Conservation (phyloP, 148 eudicot genomes). For the Pharnaceum exiguum region DNA sequence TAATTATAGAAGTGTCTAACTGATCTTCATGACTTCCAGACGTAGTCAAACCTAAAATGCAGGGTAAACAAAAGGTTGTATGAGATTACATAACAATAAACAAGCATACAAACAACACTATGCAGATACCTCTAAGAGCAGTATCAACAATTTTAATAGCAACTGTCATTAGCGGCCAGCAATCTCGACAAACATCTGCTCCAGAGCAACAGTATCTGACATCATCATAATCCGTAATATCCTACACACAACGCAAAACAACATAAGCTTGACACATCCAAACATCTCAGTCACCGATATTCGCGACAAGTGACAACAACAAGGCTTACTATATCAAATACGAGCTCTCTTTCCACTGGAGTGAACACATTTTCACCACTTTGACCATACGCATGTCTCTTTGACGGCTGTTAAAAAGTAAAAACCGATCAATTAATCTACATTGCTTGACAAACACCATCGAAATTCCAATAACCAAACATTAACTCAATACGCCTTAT, state of each 20-base stretch:
- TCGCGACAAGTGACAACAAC: background rate
- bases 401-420: constrained; percentile 62
- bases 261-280: constrained; percentile 9
- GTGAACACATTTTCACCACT: constrained; percentile 66
- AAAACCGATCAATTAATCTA: constrained; percentile 1
- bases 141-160: constrained; percentile 88
- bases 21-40: too few relatives aligned
- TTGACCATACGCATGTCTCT: constrained; percentile 83
- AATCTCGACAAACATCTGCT: constrained; percentile 83
- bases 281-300: background rate
- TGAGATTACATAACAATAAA: background rate
- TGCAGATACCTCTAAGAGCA: constrained; percentile 77
- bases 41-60: too few relatives aligned
- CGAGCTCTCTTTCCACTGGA: constrained; percentile 87
- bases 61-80: too few relatives aligned
- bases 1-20: too few relatives aligned
- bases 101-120: background rate
- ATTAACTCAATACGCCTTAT: too few relatives aligned
- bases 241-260: constrained; percentile 42
- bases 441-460: too few relatives aligned
- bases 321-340: constrained; percentile 87
- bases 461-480: too few relatives aligned
- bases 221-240: constrained; percentile 93
- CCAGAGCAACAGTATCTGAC: constrained; percentile 92
- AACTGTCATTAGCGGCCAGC: constrained; percentile 97